Base-by-base conservation (phyloP, 805 yeast genomes). In the Candida pseudofarinosa region DNA sequence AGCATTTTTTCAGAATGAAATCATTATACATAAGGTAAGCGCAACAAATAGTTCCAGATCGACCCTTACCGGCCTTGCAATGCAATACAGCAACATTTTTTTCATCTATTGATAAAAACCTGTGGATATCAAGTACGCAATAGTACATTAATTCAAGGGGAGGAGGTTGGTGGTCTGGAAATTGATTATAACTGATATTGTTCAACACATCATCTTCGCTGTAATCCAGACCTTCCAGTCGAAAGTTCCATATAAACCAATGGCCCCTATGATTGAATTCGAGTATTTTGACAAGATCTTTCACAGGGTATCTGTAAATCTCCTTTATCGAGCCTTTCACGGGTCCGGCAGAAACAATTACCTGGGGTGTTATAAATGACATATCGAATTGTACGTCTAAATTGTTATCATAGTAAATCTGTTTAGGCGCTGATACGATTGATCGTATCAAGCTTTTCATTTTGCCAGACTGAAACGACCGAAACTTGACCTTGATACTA, bases 21-120 rank as follows among this genome's bases (percentile, higher is more conserved):
- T 46, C 41, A 69, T 42, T 2, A 38, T 69, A 71, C 77, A 89
- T 82, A 47, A 90, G 59, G 54, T 80, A 85, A 0, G 89, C 87
- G 46, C 86, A 79, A 4, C 77, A 76, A 1, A 88, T 62, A 1
- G 89, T 74, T 0, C 98, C 97, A 0, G 96, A 83, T 19, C 98
- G 68, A 0, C 98, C 98, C 61, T 88, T 89, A 0, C 98, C 98
- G 49, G 87, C 86, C 54, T 85, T 81, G 58, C 98, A 91, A 58
- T 91, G 97, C 5, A 91, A 60, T 0, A 86, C 72, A 0, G 86
- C 89, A 2, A 84, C 80, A 42, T 75, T 71, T 0, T 61, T 44
- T 0, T 63, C 51, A 16, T 59, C 50, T 13, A 35, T 33, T 1
- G 48, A 36, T 19, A 85, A 53, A 48, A 62, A 83, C 0, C 47